A percentile compares a stretch with the other conserved stretches of the same genome.
Conservation (phyloP, 139 green algal species). For the Trebouxia sp. region DNA sequence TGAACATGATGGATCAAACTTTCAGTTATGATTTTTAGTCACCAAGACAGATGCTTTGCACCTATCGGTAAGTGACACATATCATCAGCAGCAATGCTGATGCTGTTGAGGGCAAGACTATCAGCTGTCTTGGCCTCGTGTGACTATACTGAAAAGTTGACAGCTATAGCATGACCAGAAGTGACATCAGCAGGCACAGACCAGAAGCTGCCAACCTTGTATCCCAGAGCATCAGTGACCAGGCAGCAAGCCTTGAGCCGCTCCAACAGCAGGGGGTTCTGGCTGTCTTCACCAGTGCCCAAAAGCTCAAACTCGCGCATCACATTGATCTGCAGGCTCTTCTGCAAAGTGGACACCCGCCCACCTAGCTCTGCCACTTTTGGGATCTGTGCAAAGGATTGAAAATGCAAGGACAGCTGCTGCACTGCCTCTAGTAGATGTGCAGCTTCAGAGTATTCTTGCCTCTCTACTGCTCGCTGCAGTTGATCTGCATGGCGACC, state of each 20-base stretch:
- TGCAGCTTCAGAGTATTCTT: conserved; percentile 88
- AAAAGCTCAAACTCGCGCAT: conserved; percentile 75
- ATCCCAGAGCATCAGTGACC: conserved; percentile 89
- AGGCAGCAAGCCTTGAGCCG: conserved; percentile 87
- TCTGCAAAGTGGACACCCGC: conserved; percentile 61
- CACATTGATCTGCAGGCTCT: conserved; percentile 45
- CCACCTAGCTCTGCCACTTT: conserved; percentile 80
- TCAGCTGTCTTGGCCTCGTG: too few species aligned
- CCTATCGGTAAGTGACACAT: too few species aligned
- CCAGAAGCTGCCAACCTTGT: conserved; percentile 53
- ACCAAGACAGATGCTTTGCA: too few species aligned
- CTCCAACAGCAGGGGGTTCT: conserved; percentile 72
- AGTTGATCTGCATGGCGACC: conserved; percentile 49
- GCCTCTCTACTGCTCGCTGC: conserved; percentile 63
- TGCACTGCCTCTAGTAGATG: conserved; percentile 93
- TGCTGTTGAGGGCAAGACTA: background rate
- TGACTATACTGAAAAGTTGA: too few species aligned
- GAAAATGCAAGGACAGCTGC: conserved; percentile 92
- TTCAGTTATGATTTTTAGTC: too few species aligned
- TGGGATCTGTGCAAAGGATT: conserved; percentile 83
- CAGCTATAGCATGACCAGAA: too few species aligned
- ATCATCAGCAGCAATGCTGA: too few species aligned
- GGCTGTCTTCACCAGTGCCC: conserved; percentile 63
- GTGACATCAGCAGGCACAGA: too few species aligned
- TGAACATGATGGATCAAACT: too few species aligned